Evolutionary conservation across 306 rosid species (phyloP).

Genomic region (Cicer yamashitae): DNA sequence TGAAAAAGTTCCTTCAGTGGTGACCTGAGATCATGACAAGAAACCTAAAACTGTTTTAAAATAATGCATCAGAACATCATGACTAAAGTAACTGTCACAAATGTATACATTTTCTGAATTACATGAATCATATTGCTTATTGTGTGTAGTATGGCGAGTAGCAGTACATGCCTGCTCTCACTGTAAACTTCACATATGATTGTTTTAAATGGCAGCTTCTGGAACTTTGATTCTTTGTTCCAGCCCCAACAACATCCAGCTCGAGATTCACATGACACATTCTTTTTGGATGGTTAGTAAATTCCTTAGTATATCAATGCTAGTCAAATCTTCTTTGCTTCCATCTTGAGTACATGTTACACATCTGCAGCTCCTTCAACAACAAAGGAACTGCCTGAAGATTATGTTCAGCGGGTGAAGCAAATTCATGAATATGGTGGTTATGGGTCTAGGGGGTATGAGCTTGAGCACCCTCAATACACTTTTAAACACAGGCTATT

Average conservation of each 20-base stretch:
- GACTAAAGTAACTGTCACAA: neutral
- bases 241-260: constrained; percentile 99
- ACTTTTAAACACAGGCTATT: constrained; percentile 16
- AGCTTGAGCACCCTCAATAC: constrained; percentile 19
- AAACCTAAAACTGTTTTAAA: neutral
- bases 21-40: neutral
- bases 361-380: constrained; percentile 75
- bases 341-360: constrained; percentile 39
- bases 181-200: constrained; percentile 22
- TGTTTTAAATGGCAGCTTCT: constrained; percentile 69
- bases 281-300: constrained; percentile 71
- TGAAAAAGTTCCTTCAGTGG: neutral
- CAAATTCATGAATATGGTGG: constrained; percentile 84
- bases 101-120: neutral
- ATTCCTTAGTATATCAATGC: constrained; percentile 11
- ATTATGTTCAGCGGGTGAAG: constrained; percentile 94
- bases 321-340: constrained; percentile 37
- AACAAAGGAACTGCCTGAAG: constrained; percentile 82
- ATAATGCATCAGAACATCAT: neutral
- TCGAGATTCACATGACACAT: constrained; percentile 95
- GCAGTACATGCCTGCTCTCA: neutral
- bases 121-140: neutral
- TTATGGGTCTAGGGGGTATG: constrained; percentile 90
- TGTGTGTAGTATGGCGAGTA: neutral
- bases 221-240: constrained; percentile 95